Conservation (phyloP, 148 eudicot genomes). For the Rhododendron williamsianum region DNA sequence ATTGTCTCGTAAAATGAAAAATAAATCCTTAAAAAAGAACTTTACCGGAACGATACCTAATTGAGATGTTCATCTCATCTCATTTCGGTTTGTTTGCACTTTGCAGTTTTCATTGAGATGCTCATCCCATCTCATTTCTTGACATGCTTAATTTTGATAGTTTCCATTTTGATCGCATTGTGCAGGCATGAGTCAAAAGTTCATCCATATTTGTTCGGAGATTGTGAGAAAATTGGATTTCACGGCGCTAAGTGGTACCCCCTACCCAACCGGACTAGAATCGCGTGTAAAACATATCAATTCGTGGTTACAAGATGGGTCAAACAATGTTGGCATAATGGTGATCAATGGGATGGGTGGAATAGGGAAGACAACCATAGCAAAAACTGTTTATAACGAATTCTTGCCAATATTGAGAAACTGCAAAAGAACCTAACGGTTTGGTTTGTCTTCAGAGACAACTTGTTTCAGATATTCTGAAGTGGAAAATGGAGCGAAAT, state of each 20-base stretch:
- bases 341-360: background rate
- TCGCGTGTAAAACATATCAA: conserved; percentile 5
- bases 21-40: too few species aligned
- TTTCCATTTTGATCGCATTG: background rate
- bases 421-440: background rate
- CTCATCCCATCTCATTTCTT: background rate
- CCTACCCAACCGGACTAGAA: background rate
- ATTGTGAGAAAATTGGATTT: background rate
- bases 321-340: background rate
- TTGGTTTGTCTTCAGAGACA: background rate
- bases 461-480: conserved; percentile 4
- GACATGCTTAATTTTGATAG: background rate
- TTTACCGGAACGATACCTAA: too few species aligned
- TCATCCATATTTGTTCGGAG: background rate
- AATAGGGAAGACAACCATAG: conserved; percentile 15
- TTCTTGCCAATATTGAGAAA: background rate
- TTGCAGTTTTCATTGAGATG: background rate
- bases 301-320: background rate
- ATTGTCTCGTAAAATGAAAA: too few species aligned
- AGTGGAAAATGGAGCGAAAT: background rate
- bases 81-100: background rate
- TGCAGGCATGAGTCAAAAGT: conserved; percentile 11
- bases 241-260: background rate
- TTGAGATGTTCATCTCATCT: too few species aligned
- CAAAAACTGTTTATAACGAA: conserved; percentile 1